phyloP scores from a whole-genome alignment of 495 filamentous ascomycete species.

The Annulohypoxylon maeteangense region DNA sequence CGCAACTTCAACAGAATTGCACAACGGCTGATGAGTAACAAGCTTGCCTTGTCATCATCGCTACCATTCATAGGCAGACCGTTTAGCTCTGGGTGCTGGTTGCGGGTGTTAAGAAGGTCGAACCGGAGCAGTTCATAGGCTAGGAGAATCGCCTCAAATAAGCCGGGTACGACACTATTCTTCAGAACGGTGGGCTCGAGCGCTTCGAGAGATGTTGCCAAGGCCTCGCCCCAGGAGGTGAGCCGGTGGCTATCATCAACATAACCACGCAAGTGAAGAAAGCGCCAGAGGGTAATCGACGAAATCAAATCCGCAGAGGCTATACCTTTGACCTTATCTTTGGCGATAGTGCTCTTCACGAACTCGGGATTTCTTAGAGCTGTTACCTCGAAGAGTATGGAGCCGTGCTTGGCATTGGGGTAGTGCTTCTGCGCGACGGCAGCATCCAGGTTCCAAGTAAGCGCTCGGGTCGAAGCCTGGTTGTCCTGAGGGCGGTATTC shows the following conservation, averaged over 20 bases:
- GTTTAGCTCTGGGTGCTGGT: slow-evolving; percentile 62
- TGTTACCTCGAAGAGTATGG: slow-evolving; percentile 66
- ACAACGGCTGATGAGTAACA: slow-evolving; percentile 84
- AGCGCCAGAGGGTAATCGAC: slow-evolving; percentile 83
- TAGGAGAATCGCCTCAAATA: slow-evolving; percentile 65
- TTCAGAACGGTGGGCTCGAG: slow-evolving; percentile 70
- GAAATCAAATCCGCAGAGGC: slow-evolving; percentile 76
- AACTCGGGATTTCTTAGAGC: slow-evolving; percentile 73
- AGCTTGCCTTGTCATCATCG: slow-evolving; percentile 70
- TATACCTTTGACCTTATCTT: slow-evolving; percentile 58
- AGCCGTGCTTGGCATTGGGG: slow-evolving; percentile 61
- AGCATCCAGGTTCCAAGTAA: slow-evolving; percentile 78
- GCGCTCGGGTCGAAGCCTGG: slow-evolving; percentile 68
- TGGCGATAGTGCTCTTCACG: slow-evolving; percentile 69
- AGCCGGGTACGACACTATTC: slow-evolving; percentile 59
- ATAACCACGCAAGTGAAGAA: slow-evolving; percentile 89
- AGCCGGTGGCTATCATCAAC: slow-evolving; percentile 82
- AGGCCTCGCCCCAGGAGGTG: slow-evolving; percentile 83
- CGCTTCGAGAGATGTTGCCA: slow-evolving; percentile 72
- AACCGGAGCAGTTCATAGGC: slow-evolving; percentile 84
- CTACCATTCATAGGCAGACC: slow-evolving; percentile 62
- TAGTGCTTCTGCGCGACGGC: slow-evolving; percentile 59
- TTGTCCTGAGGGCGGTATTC: slow-evolving; percentile 70
- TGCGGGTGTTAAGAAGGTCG: slow-evolving; percentile 75
- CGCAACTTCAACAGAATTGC: slow-evolving; percentile 82